Conservation (phyloP, 2,329 filamentous ascomycete species). For the Ascochyta koolunga region DNA sequence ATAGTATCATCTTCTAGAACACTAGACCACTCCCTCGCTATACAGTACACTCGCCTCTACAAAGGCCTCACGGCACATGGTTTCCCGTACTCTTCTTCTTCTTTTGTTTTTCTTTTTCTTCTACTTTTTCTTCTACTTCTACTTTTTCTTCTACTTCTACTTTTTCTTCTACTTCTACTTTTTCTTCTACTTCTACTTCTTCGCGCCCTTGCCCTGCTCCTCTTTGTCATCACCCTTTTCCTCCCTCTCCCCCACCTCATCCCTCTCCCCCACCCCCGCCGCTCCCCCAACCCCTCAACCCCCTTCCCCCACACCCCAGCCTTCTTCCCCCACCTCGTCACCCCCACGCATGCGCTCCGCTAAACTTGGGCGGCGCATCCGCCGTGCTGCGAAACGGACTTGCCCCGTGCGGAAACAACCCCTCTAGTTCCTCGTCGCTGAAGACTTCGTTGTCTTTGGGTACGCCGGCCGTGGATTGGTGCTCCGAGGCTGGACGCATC, state of each 20-base stretch:
- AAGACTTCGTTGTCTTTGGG: slow-evolving; percentile 12
- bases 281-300: slow-evolving; percentile 53
- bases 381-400: slow-evolving; percentile 54
- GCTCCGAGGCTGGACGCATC: too few relatives aligned
- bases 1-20: too few relatives aligned
- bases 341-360: slow-evolving; percentile 61
- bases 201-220: neutral
- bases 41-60: too few relatives aligned
- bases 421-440: slow-evolving; percentile 25
- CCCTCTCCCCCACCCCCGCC: slow-evolving; percentile 28
- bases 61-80: too few relatives aligned
- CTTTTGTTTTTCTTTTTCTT: too few relatives aligned
- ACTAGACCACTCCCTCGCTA: too few relatives aligned
- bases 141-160: too few relatives aligned
- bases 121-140: too few relatives aligned
- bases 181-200: neutral
- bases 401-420: slow-evolving; percentile 51
- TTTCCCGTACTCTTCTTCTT: too few relatives aligned
- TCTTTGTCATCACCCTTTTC: neutral
- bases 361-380: slow-evolving; percentile 58
- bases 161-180: neutral
- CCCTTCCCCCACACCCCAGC: slow-evolving; percentile 60
- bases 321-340: slow-evolving; percentile 59
- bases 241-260: neutral
- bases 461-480: neutral